phyloP scores from a whole-genome alignment of 106 monocot genomes.

The Triglochin maritima region DNA sequence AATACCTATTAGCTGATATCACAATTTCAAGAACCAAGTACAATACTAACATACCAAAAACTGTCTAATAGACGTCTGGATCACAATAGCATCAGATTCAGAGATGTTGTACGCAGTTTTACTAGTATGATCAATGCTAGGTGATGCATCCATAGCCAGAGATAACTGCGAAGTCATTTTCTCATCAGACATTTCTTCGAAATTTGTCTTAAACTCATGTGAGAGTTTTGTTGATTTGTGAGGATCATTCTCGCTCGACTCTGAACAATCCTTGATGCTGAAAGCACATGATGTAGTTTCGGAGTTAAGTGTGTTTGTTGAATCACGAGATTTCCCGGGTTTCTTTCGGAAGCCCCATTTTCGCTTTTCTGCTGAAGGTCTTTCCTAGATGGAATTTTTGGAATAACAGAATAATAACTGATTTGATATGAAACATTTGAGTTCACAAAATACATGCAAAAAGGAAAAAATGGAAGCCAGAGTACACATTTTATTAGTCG shows the following conservation, averaged over 20 bases:
- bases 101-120: conserved; percentile 7
- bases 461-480: too few species aligned
- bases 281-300: background rate
- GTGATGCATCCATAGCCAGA: background rate
- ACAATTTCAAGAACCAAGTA: background rate
- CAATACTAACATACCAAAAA: conserved; percentile 31
- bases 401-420: too few species aligned
- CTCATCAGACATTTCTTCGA: conserved; percentile 17
- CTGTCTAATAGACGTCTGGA: conserved; percentile 55
- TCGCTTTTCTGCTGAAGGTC: background rate
- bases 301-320: background rate
- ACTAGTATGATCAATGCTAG: background rate
- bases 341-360: background rate
- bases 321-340: background rate
- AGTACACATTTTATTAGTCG: too few species aligned
- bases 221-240: too few species aligned
- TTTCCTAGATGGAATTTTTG: background rate
- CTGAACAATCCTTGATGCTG: background rate
- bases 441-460: too few species aligned
- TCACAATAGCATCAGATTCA: conserved; percentile 33
- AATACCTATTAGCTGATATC: background rate
- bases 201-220: conserved; percentile 2
- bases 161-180: conserved; percentile 2
- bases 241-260: too few species aligned
- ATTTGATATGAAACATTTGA: too few species aligned